Conservation (phyloP, 148 eudicot genomes). For the Talinum fruticosum region DNA sequence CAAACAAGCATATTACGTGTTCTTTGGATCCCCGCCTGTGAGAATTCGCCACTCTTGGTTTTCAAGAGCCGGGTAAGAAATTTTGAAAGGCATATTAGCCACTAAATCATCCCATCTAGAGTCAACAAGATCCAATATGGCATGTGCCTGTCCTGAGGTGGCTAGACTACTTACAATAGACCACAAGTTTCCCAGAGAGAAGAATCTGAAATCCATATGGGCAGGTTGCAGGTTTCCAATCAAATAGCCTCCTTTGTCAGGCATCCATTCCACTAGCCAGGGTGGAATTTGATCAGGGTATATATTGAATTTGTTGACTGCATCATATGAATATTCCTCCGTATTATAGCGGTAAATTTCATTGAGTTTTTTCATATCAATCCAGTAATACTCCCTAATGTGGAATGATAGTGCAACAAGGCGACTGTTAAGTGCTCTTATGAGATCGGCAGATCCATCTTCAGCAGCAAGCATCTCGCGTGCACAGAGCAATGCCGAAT, state of each 20-base stretch:
- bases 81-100: slow-evolving; percentile 72
- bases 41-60: slow-evolving; percentile 75
- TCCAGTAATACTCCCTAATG: slow-evolving; percentile 78
- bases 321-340: slow-evolving; percentile 79
- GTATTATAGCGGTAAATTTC: slow-evolving; percentile 81
- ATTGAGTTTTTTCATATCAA: slow-evolving; percentile 69
- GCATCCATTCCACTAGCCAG: slow-evolving; percentile 88
- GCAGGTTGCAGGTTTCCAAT: slow-evolving; percentile 90
- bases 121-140: slow-evolving; percentile 63
- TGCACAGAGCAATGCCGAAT: slow-evolving; percentile 69
- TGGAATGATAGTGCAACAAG: slow-evolving; percentile 70
- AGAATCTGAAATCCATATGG: slow-evolving; percentile 85
- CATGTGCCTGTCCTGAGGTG: slow-evolving; percentile 55
- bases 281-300: slow-evolving; percentile 87
- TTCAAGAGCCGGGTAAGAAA: slow-evolving; percentile 74
- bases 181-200: slow-evolving; percentile 77
- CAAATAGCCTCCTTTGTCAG: slow-evolving; percentile 71
- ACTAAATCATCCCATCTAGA: slow-evolving; percentile 75
- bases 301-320: slow-evolving; percentile 82
- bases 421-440: slow-evolving; percentile 62
- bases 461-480: slow-evolving; percentile 73
- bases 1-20: slow-evolving; percentile 47
- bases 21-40: slow-evolving; percentile 82
- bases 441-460: slow-evolving; percentile 61
- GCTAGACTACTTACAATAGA: slow-evolving; percentile 63